Evolutionary conservation across 768 basidiomycete species (phyloP), one percentile per base, ranked within the genome.

Genomic region (Termitomyces sp.): DNA sequence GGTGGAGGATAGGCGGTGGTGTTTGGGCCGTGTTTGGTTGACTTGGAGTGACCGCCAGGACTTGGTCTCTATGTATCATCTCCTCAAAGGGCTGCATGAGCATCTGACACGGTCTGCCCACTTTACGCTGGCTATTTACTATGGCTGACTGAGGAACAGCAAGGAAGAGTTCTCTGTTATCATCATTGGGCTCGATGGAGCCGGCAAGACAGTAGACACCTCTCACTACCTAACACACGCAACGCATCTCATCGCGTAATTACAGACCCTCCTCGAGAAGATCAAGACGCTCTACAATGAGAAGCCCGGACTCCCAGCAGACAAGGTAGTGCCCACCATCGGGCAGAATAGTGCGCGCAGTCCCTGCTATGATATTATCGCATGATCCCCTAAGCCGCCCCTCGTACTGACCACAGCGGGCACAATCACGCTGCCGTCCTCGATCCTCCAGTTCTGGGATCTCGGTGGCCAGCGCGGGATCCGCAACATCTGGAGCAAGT

Each of bases 381-480:
- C 23, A 12, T 42, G 19, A 27, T 37, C 14, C 16, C 34, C 9
- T 38, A 31, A 52, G 27, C 55, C 31, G 32, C 34, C 10, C n/a
- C 19, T 8, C 14, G 21, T 37, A 40, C 19, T n/a, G n/a, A n/a
- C n/a, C n/a, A 14, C 27, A 97, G 96, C 90, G 71, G 97, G 96
- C 38, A 92, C 92, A 69, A 95, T 98, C 58, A 87, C 86, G 0
- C 80, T 99, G 5, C 93, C 97, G 0, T 96, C 95, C 0, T 95
- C 94, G 0, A 89, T 96, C 29, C 83, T 98, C 27, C 92, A 93
- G 67, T 98, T 98, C 79, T 97, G 94, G 86, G 97, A 99, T 68
- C 79, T 99, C 10, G 96, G 97, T 11, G 96, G 96, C 0, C 96
- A 98, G 68, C 78, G 89, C 1, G 94, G 95, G 23, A 96, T 99